A percentile compares a stretch with the other conserved stretches of the same genome.
phyloP scores from a whole-genome alignment of 352 stramenopile genomes.

The Paralagenidium karlingii region DNA sequence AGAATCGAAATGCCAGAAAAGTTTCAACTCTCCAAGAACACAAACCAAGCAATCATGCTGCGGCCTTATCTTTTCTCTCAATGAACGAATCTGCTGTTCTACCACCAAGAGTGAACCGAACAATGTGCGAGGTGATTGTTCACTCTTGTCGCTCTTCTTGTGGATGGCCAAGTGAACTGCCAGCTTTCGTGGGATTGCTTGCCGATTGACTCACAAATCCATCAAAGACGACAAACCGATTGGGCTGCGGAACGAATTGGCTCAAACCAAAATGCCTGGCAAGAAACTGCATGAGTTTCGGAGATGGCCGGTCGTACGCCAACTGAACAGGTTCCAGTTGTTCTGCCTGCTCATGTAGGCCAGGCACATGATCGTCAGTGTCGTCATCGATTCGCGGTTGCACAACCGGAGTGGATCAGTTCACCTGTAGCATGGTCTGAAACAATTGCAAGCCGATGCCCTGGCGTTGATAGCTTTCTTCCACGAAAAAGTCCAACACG shows the following conservation, averaged over 20 bases:
- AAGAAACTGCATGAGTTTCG: constrained; percentile 69
- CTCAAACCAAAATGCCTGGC: constrained; percentile 46
- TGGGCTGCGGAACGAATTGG: constrained; percentile 48
- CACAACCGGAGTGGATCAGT: not conserved
- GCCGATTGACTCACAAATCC: constrained; percentile 28
- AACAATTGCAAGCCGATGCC: constrained; percentile 56
- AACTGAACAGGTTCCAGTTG: constrained; percentile 9
- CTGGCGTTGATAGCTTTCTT: constrained; percentile 30
- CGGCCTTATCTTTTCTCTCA: too few species aligned
- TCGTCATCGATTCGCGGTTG: not conserved
- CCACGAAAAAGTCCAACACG: constrained; percentile 71
- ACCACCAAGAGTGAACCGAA: too few species aligned
- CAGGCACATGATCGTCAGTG: not conserved
- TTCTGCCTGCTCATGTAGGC: constrained; percentile 1
- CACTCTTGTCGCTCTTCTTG: not conserved
- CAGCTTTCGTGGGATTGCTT: constrained; percentile 8
- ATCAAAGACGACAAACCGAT: constrained; percentile 80
- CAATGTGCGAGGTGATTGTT: not conserved
- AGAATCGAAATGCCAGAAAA: too few species aligned
- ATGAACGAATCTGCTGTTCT: too few species aligned
- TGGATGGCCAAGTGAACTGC: too few species aligned
- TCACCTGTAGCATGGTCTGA: constrained; percentile 30
- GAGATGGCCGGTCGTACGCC: constrained; percentile 70
- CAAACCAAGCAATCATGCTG: too few species aligned
- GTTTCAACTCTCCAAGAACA: too few species aligned